A percentile compares a stretch with the other conserved stretches of the same genome.
Conservation (phyloP, 2,329 filamentous ascomycete species). For the Alternaria gansuensis region DNA sequence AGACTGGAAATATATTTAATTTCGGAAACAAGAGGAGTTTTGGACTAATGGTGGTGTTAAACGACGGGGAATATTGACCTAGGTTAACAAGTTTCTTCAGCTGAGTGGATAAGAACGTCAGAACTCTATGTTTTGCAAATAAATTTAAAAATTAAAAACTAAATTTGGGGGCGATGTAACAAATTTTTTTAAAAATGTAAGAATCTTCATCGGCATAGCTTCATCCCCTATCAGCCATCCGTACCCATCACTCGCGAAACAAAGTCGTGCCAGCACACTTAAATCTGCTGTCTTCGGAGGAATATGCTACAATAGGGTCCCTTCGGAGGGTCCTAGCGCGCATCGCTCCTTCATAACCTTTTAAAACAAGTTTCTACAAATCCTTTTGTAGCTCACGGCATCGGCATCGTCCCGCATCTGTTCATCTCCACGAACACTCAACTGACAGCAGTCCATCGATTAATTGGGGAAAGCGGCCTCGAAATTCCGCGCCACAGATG, state of each 20-base stretch:
- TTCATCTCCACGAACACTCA: slow-evolving; percentile 22
- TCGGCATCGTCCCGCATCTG: slow-evolving; percentile 5
- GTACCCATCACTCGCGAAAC: neutral
- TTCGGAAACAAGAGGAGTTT: no score
- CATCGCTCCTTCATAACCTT: slow-evolving; percentile 19
- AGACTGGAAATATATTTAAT: no score
- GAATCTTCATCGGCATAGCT: neutral
- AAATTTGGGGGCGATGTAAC: no score
- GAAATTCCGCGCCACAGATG: neutral
- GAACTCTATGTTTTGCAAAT: no score
- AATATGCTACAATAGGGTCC: neutral
- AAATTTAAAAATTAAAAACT: no score
- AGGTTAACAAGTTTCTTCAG: no score
- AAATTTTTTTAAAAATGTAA: no score
- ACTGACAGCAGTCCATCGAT: neutral
- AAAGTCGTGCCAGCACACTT: neutral
- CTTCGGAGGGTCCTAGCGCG: neutral
- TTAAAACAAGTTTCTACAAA: slow-evolving; percentile 25
- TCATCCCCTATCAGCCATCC: neutral
- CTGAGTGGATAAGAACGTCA: no score
- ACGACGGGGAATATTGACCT: no score
- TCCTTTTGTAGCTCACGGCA: slow-evolving; percentile 9
- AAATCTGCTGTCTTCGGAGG: neutral
- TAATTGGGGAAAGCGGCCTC: neutral
- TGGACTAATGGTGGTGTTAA: no score